Base-by-base conservation (phyloP, 176 grass and related monocot species). In the Elymus sibiricus region DNA sequence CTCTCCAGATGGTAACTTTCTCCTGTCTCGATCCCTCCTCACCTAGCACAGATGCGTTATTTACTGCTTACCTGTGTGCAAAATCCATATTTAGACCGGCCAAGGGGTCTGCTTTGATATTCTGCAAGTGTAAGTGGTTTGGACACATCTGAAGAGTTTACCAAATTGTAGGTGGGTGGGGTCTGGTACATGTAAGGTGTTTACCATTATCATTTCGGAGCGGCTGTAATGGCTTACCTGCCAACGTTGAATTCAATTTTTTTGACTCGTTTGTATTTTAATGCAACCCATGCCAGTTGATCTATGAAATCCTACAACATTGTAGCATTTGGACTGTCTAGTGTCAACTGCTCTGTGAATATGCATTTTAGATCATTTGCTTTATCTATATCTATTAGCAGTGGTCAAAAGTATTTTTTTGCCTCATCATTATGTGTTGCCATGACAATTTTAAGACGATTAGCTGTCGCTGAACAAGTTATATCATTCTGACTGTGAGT, bases 1-100 rank as follows among this genome's bases (percentile, higher is more conserved):
- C 92, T 80, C 90, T 97, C 21, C 95, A 97, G 77, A 97, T 93
- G 92, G 95, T 97, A 91, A 53, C 24, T n/a, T 40, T 13, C 5
- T 13, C 5, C 56, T 53, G 42, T 44, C 11, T 44, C 42, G 10
- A 55, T 53, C 26, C 42, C 42, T 44, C 65, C 61, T 29, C 16
- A 11, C 6, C 27, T 61, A 44, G 42, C 42, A 0, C 42, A 44
- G 42, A 44, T 44, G 42, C 3, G 42, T 44, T 2, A 44, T 44
- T 44, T 44, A 44, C 42, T 44, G 42, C 40, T 44, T 44, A 44
- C 42, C 42, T 44, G 42, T 3, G 3, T 44, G 42, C 3, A 3
- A 44, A 44, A 44, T 44, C 42, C 11, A 14, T 12, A 37, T 74
- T 87, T 27, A 46, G 13, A 44, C 35, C 15, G 11, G 13, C 42